Percentiles rank a stretch among this genome's conserved stretches.
These are phyloP conservation scores for Emergomyces orientalis DNA, from an alignment of 2,329 filamentous ascomycete genomes.

Conservation along the genomic window DNA sequence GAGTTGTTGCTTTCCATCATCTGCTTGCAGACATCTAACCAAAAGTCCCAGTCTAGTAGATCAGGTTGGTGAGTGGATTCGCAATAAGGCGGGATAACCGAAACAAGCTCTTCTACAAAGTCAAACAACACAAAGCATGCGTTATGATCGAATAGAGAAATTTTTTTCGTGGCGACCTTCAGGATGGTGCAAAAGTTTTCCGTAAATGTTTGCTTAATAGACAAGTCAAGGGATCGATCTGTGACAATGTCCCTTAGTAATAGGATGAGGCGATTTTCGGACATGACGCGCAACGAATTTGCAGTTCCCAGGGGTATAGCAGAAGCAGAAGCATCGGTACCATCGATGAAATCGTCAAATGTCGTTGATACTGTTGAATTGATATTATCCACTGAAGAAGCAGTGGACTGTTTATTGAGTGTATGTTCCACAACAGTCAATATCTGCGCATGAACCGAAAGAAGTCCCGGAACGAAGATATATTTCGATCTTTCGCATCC, in stretches of 20 bases:
- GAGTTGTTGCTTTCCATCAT: slow-evolving; percentile 80
- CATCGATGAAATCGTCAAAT: slow-evolving; percentile 56
- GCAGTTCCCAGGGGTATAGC: slow-evolving; percentile 54
- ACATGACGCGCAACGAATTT: slow-evolving; percentile 70
- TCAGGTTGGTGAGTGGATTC: slow-evolving; percentile 39
- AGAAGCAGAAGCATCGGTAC: slow-evolving; percentile 57
- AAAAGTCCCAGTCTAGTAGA: slow-evolving; percentile 71
- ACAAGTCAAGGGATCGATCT: slow-evolving; percentile 47
- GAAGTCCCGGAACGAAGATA: slow-evolving; percentile 63
- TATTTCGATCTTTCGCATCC: slow-evolving; percentile 47
- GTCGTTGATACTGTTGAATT: slow-evolving; percentile 46
- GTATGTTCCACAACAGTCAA: slow-evolving; percentile 72
- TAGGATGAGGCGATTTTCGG: slow-evolving; percentile 78
- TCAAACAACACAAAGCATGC: slow-evolving; percentile 87
- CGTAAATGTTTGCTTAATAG: slow-evolving; percentile 59
- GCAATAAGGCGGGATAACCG: slow-evolving; percentile 54
- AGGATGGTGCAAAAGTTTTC: slow-evolving; percentile 64
- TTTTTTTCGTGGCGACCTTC: slow-evolving; percentile 63
- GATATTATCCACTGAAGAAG: slow-evolving; percentile 40
- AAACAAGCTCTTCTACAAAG: slow-evolving; percentile 72
- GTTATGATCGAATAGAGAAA: slow-evolving; percentile 70
- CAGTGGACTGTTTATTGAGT: slow-evolving; percentile 59
- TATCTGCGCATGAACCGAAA: slow-evolving; percentile 73
- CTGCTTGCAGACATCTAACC: slow-evolving; percentile 68
- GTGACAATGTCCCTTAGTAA: slow-evolving; percentile 71